Conservation (phyloP, 805 yeast genomes). For the Metschnikowia shivogae region DNA sequence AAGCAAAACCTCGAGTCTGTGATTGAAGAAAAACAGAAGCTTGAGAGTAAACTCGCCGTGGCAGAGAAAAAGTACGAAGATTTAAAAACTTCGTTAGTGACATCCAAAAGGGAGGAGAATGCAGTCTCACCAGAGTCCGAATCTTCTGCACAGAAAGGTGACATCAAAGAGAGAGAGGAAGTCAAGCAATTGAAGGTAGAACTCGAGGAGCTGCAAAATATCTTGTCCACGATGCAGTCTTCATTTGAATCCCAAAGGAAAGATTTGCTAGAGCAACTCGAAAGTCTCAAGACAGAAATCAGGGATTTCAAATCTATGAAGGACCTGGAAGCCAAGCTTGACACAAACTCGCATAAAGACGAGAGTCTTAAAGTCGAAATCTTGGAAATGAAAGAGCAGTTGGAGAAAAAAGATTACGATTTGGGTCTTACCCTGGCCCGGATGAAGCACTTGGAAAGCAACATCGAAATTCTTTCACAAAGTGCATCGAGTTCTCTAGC, state of each 20-base stretch:
- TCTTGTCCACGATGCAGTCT: background rate
- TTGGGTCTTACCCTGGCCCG: conserved; percentile 12
- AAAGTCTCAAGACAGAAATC: background rate
- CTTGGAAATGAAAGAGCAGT: conserved; percentile 14
- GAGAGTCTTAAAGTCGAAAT: conserved; percentile 7
- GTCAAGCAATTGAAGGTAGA: conserved; percentile 1
- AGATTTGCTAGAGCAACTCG: background rate
- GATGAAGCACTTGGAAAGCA: conserved; percentile 12
- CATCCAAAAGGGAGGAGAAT: background rate
- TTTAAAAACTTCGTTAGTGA: conserved; percentile 2
- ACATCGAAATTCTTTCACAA: conserved; percentile 14
- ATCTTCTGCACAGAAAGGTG: background rate
- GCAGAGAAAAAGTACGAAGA: conserved; percentile 3
- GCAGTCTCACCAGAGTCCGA: background rate
- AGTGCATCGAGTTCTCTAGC: conserved; percentile 11
- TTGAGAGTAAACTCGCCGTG: background rate
- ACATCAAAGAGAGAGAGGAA: background rate
- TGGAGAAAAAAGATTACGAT: conserved; percentile 13
- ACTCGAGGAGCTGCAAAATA: conserved; percentile 1
- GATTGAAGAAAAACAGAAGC: conserved; percentile 15
- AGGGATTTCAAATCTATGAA: background rate
- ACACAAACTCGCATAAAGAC: background rate
- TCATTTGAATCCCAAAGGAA: conserved; percentile 1
- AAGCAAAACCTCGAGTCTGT: background rate
- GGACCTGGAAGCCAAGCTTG: background rate